Base-by-base conservation (phyloP, 306 rosid species). In the Pyrus communis region DNA sequence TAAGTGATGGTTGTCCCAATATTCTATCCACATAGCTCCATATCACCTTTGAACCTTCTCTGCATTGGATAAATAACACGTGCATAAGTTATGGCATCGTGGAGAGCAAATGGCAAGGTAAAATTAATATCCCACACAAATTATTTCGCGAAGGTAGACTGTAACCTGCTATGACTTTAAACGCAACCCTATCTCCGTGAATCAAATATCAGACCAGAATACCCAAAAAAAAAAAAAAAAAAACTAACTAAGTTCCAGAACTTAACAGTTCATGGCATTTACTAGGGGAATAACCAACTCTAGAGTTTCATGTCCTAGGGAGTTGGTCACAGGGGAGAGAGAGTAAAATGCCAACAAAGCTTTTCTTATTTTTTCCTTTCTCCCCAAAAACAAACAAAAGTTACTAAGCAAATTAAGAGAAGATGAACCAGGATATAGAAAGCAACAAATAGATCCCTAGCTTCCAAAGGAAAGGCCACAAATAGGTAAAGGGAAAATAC, bases 1-100 rank as follows among this genome's bases (percentile, higher is more conserved):
- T 92, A 81, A 95, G 80, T 46, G 99, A 95, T 46, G 99, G 99
- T 69, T 95, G 99, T 25, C 99, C 99, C 86, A 95, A 85, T 82
- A 95, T 96, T 82, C 98, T 87, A 85, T 96, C 99, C 65, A 96
- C 92, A 81, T 96, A 96, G 81, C 99, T 93, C 99, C 99, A 92
- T 78, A 96, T 85, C 87, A 96, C 99, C 54, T 86, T 87, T 27
- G 99, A 97, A 85, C 99, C 99, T 89, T 96, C 99, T 86, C 99
- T 96, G 87, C 76, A 81, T 70, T 55, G 49, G 83, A 74, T 40
- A 74, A 83, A 82, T 51, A 67, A 33, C 30, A 63, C 38, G 11
- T 49, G 75, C 71, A 63, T 67, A 75, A 78, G 78, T 63, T 49
- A 79, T 42, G 67, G 67, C 17, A 64, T 52, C 35, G 57, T 66